A percentile compares a stretch with the other conserved stretches of the same genome.
Evolutionary conservation across 1,284 basidiomycete genomes (phyloP).

Genomic region (Ustilago sp.): DNA sequence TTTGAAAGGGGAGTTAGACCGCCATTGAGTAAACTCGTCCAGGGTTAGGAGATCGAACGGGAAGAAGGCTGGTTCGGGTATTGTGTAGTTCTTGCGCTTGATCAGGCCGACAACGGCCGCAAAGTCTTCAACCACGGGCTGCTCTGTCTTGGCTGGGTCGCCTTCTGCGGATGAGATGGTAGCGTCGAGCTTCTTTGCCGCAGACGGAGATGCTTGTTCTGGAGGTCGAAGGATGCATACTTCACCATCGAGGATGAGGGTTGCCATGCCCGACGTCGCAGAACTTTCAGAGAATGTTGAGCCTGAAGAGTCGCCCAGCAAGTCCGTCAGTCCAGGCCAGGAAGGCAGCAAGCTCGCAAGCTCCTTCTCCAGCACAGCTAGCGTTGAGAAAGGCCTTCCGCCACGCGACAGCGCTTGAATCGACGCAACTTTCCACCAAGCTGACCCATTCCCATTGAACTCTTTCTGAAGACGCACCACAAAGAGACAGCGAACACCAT

Average conservation of each 20-base stretch:
- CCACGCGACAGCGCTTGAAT: slow-evolving; percentile 49
- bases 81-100: slow-evolving; percentile 33
- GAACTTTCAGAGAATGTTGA: neutral
- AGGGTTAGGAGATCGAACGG: slow-evolving; percentile 57
- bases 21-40: slow-evolving; percentile 52
- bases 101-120: slow-evolving; percentile 41
- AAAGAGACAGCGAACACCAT: slow-evolving; percentile 57
- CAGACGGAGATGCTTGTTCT: slow-evolving; percentile 34
- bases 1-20: neutral
- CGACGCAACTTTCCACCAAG: slow-evolving; percentile 20
- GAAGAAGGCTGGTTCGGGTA: slow-evolving; percentile 46
- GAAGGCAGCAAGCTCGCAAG: slow-evolving; percentile 24
- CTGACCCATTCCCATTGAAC: neutral
- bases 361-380: slow-evolving; percentile 38
- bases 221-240: slow-evolving; percentile 46
- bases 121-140: slow-evolving; percentile 53
- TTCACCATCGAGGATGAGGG: slow-evolving; percentile 60
- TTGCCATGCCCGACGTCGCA: neutral
- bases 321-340: slow-evolving; percentile 18
- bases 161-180: neutral
- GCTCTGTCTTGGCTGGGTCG: neutral
- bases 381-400: slow-evolving; percentile 39
- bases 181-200: slow-evolving; percentile 27
- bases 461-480: slow-evolving; percentile 31
- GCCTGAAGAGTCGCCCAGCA: slow-evolving; percentile 7